Conservation (phyloP, 768 basidiomycete species). For the Mycena vulgaris region DNA sequence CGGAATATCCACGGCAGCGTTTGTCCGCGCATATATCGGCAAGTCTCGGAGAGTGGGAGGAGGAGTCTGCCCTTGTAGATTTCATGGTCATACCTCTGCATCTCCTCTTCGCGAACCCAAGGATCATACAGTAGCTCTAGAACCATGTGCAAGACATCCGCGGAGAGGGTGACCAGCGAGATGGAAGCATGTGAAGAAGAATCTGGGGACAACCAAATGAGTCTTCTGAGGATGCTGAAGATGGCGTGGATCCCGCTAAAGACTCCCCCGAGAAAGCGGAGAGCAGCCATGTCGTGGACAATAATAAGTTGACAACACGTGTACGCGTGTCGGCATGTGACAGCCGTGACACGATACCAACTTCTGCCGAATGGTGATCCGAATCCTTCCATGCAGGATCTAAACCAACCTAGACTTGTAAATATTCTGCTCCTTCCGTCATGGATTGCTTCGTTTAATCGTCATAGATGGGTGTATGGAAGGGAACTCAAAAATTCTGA, state of each 20-base stretch:
- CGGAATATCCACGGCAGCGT: constrained; percentile 25
- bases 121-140: neutral
- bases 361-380: no score
- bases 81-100: constrained; percentile 5
- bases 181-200: neutral
- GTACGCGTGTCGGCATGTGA: neutral
- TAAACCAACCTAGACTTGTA: no score
- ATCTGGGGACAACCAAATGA: neutral
- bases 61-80: constrained; percentile 1
- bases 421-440: no score
- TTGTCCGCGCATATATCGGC: constrained; percentile 9
- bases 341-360: neutral
- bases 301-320: neutral
- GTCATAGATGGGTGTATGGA: no score
- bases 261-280: neutral
- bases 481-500: no score
- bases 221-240: neutral
- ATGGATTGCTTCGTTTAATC: no score
- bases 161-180: neutral
- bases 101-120: neutral
- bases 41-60: constrained; percentile 10
- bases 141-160: constrained; percentile 9
- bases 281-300: neutral
- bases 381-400: no score
- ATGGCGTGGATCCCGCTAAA: neutral